Percentiles rank a stretch among this genome's conserved stretches.
Conservation (phyloP, 2,329 filamentous ascomycete species). For the Pseudogymnoascus sp. region DNA sequence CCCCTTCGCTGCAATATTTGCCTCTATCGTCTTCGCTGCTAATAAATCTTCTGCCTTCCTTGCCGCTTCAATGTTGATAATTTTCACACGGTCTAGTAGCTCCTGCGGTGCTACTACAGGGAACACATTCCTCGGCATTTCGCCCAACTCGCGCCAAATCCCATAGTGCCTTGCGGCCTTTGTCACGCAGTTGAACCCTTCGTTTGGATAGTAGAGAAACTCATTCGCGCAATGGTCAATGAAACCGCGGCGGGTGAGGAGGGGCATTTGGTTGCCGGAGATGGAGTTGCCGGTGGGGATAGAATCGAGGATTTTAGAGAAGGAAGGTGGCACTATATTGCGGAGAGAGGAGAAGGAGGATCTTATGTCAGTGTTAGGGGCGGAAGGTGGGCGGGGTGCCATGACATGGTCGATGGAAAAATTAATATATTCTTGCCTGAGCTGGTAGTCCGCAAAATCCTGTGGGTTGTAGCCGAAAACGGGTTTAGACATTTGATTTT, state of each 20-base stretch:
- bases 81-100: constrained; percentile 7
- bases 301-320: background rate
- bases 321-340: background rate
- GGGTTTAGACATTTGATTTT: background rate
- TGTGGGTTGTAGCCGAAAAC: constrained; percentile 11
- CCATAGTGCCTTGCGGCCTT: constrained; percentile 17
- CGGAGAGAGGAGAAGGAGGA: background rate
- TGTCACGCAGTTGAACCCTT: constrained; percentile 15
- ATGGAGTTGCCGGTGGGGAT: background rate
- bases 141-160: constrained; percentile 20
- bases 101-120: constrained; percentile 14
- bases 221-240: constrained; percentile 38
- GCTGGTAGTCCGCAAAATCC: constrained; percentile 15
- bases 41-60: background rate
- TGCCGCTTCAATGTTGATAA: background rate
- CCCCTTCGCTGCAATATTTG: background rate
- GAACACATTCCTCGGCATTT: constrained; percentile 19
- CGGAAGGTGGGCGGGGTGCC: background rate
- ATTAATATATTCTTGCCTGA: constrained; percentile 13
- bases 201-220: constrained; percentile 18
- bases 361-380: background rate
- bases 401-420: constrained; percentile 15
- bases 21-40: background rate
- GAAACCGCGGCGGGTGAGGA: constrained; percentile 55
- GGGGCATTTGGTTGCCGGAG: constrained; percentile 28